phyloP scores from a whole-genome alignment of 768 basidiomycete species.

The Boletus insuetus region DNA sequence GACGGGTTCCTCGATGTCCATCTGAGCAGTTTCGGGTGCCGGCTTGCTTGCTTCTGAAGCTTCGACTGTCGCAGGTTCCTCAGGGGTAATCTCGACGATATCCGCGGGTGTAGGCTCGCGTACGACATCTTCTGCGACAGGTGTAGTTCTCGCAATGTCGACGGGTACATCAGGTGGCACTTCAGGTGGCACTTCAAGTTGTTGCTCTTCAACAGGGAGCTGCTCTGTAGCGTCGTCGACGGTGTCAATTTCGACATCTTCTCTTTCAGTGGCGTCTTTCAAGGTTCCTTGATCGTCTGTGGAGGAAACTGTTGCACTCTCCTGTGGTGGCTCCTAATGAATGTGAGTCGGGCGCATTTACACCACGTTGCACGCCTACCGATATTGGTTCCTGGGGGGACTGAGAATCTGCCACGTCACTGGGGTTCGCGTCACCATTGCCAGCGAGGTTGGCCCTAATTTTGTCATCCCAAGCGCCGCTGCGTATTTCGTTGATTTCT shows the following conservation, averaged over 20 bases:
- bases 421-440: constrained; percentile 4
- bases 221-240: constrained; percentile 7
- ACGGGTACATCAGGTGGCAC: background rate
- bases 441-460: constrained; percentile 37
- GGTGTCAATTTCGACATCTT: background rate
- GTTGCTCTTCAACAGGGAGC: background rate
- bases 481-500: constrained; percentile 77
- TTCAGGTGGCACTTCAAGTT: no score
- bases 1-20: constrained; percentile 15
- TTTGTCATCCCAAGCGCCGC: constrained; percentile 60
- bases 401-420: constrained; percentile 1
- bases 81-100: constrained; percentile 1
- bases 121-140: constrained; percentile 8
- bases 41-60: background rate
- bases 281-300: background rate
- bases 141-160: background rate
- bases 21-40: background rate
- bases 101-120: constrained; percentile 5
- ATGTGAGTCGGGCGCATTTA: background rate
- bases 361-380: constrained; percentile 8
- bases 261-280: constrained; percentile 1
- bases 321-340: constrained; percentile 12
- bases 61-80: constrained; percentile 9
- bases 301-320: background rate
- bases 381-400: background rate